phyloP scores from a whole-genome alignment of 2,329 filamentous ascomycete species.

The Xylaria sp. region DNA sequence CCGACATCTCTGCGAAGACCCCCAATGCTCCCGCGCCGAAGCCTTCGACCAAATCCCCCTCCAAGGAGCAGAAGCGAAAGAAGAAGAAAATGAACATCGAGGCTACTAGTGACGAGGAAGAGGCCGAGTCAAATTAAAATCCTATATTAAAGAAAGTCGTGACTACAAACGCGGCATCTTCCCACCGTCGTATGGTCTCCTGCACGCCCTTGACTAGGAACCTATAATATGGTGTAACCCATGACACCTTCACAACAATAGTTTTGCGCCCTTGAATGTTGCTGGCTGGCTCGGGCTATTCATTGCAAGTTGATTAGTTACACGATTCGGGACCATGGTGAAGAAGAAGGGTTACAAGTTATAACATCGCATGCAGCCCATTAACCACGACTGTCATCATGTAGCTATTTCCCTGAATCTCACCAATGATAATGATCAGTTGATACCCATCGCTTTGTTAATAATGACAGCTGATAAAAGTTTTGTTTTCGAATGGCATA shows the following conservation, averaged over 20 bases:
- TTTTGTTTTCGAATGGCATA: background rate
- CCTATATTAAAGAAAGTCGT: background rate
- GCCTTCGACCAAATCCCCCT: conserved; percentile 44
- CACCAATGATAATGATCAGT: conserved; percentile 28
- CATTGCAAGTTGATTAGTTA: conserved; percentile 9
- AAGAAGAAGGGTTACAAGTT: background rate
- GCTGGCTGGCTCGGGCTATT: conserved; percentile 5
- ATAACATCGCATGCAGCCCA: background rate
- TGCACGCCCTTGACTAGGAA: background rate
- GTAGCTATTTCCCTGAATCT: background rate
- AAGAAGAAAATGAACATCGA: conserved; percentile 68
- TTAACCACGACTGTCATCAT: background rate
- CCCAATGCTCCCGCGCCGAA: conserved; percentile 21
- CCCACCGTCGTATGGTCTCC: background rate
- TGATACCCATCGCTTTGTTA: conserved; percentile 33
- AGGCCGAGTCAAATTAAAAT: conserved; percentile 55
- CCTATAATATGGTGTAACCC: background rate
- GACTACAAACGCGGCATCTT: background rate
- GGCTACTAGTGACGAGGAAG: conserved; percentile 70
- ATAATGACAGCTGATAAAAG: background rate
- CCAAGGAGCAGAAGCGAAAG: conserved; percentile 51
- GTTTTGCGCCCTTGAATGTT: conserved; percentile 19
- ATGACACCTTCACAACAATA: conserved; percentile 8
- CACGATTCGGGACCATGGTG: background rate
- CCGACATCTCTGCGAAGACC: conserved; percentile 50